Evolutionary conservation across 2,329 filamentous ascomycete species (phyloP).

Genomic region (Paraphaeosphaeria minitans): DNA sequence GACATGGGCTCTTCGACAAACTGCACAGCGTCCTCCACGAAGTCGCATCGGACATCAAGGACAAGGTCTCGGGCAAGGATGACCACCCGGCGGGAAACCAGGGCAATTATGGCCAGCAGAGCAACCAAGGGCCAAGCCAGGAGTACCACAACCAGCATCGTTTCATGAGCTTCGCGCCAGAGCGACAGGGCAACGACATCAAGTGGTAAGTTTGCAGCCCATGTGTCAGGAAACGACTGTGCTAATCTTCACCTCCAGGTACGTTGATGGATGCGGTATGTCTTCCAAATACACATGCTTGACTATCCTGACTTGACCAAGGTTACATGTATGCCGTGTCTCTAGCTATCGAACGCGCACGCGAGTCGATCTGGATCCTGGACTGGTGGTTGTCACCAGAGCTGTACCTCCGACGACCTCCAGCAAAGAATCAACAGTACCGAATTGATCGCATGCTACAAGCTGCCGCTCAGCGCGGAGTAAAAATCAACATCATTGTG

Average conservation of each 20-base stretch:
- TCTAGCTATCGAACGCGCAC: conserved; percentile 75
- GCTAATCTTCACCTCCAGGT: neutral
- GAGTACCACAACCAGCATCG: conserved; percentile 54
- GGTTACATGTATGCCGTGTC: conserved; percentile 84
- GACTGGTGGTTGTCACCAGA: conserved; percentile 92
- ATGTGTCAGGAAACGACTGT: neutral
- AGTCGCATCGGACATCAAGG: conserved; percentile 57
- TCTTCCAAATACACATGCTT: neutral
- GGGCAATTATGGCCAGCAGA: conserved; percentile 25
- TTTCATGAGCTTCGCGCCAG: conserved; percentile 71
- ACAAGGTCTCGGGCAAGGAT: conserved; percentile 53
- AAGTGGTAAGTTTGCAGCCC: conserved; percentile 86
- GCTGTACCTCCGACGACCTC: conserved; percentile 82
- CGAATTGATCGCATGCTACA: conserved; percentile 82
- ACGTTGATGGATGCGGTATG: conserved; percentile 10
- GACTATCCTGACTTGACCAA: conserved; percentile 14
- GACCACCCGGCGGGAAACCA: conserved; percentile 54
- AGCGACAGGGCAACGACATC: conserved; percentile 70
- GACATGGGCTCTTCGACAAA: conserved; percentile 60
- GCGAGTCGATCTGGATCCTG: conserved; percentile 80
- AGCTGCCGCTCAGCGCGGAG: conserved; percentile 80
- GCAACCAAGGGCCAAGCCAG: conserved; percentile 35
- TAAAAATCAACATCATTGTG: conserved; percentile 83
- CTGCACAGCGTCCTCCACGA: conserved; percentile 59
- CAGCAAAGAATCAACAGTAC: conserved; percentile 80